Evolutionary conservation across 2,329 filamentous ascomycete genomes (phyloP), one percentile per base, ranked within the genome.

Genomic region (Aspergillus uvarum): DNA sequence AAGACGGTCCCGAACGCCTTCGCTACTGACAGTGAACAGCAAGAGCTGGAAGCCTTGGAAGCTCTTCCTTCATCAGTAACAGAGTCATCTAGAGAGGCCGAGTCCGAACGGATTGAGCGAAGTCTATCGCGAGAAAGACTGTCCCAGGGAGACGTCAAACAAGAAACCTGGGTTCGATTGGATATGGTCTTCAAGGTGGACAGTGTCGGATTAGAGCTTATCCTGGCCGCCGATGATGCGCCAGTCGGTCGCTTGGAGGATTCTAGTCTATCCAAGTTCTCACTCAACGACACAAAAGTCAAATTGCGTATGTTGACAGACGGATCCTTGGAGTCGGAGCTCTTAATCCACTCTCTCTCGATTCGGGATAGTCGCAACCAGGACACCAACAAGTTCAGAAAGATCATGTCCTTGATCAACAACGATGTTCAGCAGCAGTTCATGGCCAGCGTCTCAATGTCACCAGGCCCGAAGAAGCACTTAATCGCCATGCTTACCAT

Each of bases 321-420:
- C 74, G 89, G 89, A 6, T 93, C 93, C 0, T 77, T 99, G 47
- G 95, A 99, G 74, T 92, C 93, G 2, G 96, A 99, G 72, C 85
- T 99, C 6, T 83, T 96, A 38, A 92, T 99, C 16, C 89, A 95
- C 61, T 95, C 94, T 0, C 97, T 99, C 74, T 96, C 92, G 0
- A 96, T 98, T 65, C 86, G 91, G 58, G 95, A 99, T 74, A 97
- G 90, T 64, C 88, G 96, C n/a, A 88, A 87, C 4, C 85, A 87
- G 56, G 93, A 96, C 68, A 90, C 89, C 5, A 99, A 97, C 80
- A 97, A 96, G 72, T 99, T 96, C 82, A 87, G 92, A 54, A 96
- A 94, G 74, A 97, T 99, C 78, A 98, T 99, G 95, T 93, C 93
- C 1, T 88, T 96, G 58, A 92, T 93, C 70, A 98, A 97, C 76